phyloP scores from a whole-genome alignment of 306 rosid genomes.

The Chamaecrista fasciculata region DNA sequence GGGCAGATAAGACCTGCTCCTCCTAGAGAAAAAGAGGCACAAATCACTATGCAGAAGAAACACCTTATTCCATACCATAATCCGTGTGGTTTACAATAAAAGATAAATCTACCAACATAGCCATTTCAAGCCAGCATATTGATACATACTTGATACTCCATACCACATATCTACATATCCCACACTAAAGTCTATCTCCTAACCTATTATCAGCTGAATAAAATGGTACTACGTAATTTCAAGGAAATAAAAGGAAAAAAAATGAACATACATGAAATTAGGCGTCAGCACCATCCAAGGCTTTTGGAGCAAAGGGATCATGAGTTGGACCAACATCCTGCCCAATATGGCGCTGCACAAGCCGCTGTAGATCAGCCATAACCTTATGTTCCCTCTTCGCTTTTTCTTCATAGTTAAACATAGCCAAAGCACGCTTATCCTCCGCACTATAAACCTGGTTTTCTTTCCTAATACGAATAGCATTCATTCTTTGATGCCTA shows the following conservation, averaged over 20 bases:
- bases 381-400: constrained; percentile 93
- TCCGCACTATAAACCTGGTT: constrained; percentile 98
- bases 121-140: background rate
- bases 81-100: background rate
- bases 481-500: constrained; percentile 99
- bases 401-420: constrained; percentile 95
- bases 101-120: background rate
- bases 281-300: constrained; percentile 51
- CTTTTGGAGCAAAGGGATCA: constrained; percentile 70
- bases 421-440: constrained; percentile 94
- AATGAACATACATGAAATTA: constrained; percentile 42
- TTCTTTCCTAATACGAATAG: constrained; percentile 94
- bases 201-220: constrained; percentile 12
- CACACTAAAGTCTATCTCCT: background rate
- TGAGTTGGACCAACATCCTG: constrained; percentile 97
- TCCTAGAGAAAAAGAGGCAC: background rate
- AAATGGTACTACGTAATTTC: background rate
- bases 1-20: background rate
- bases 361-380: constrained; percentile 95
- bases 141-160: constrained; percentile 11
- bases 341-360: constrained; percentile 94
- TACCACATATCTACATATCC: constrained; percentile 8
- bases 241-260: constrained; percentile 1
- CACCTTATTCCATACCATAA: background rate
- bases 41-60: background rate